A percentile compares a stretch with the other conserved stretches of the same genome.
phyloP scores from a whole-genome alignment of 1,284 basidiomycete species.

The Ceratobasidium sp. region DNA sequence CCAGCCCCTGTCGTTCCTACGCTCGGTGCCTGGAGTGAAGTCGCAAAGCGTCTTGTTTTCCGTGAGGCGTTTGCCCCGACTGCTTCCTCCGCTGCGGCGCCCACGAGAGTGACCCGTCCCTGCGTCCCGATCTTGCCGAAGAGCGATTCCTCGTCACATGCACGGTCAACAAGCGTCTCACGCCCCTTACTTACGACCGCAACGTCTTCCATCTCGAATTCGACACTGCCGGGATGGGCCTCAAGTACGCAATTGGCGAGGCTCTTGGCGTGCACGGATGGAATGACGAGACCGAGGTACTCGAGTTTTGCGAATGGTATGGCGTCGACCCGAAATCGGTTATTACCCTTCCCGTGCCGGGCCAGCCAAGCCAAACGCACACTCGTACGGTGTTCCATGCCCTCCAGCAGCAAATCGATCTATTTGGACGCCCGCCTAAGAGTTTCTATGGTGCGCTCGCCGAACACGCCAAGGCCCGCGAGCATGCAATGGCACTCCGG shows the following conservation, averaged over 20 bases:
- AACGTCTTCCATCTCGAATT: slow-evolving; percentile 99
- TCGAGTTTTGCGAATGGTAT: slow-evolving; percentile 91
- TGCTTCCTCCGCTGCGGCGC: slow-evolving; percentile 47
- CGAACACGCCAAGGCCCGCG: slow-evolving; percentile 71
- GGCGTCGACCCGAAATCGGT: slow-evolving; percentile 83
- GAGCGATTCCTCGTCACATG: slow-evolving; percentile 94
- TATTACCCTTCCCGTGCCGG: slow-evolving; percentile 78
- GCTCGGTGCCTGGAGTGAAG: slow-evolving; percentile 80
- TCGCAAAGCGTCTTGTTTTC: slow-evolving; percentile 89
- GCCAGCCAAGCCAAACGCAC: slow-evolving; percentile 56
- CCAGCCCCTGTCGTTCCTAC: slow-evolving; percentile 66
- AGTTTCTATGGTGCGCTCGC: slow-evolving; percentile 92
- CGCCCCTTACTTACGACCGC: slow-evolving; percentile 93
- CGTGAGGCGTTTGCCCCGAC: slow-evolving; percentile 75
- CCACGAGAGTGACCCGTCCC: slow-evolving; percentile 51
- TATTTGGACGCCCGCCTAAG: slow-evolving; percentile 96
- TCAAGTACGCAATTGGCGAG: slow-evolving; percentile 96
- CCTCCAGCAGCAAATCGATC: slow-evolving; percentile 94
- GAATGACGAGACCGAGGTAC: slow-evolving; percentile 91
- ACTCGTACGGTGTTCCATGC: slow-evolving; percentile 95
- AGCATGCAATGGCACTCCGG: slow-evolving; percentile 82
- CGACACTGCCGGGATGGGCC: slow-evolving; percentile 87
- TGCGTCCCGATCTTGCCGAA: slow-evolving; percentile 88
- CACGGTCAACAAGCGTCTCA: slow-evolving; percentile 92
- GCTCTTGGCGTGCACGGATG: slow-evolving; percentile 97